phyloP scores from a whole-genome alignment of 2,329 filamentous ascomycete genomes.

The Epichloe aotearoae region DNA sequence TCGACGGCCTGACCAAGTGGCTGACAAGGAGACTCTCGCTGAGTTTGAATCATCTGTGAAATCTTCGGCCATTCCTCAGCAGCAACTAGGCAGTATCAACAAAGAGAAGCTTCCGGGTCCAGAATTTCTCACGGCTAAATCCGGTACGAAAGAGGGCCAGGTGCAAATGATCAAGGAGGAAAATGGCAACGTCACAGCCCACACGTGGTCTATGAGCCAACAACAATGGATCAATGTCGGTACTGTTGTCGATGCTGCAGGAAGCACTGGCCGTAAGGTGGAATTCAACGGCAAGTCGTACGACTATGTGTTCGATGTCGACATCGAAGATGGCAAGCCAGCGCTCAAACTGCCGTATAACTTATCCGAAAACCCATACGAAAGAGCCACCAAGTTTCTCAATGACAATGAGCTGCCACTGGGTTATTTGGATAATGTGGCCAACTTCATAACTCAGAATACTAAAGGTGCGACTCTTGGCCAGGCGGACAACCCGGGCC shows the following conservation, averaged over 20 bases:
- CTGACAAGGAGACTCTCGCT: conserved; percentile 52
- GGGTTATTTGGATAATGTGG: conserved; percentile 79
- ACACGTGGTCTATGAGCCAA: conserved; percentile 66
- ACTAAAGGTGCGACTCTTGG: conserved; percentile 80
- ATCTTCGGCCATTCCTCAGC: conserved; percentile 73
- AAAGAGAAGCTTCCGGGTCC: conserved; percentile 85
- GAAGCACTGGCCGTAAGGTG: conserved; percentile 66
- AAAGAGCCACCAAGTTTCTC: conserved; percentile 82
- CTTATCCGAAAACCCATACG: conserved; percentile 81
- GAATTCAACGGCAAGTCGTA: conserved; percentile 76
- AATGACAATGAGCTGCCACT: conserved; percentile 78
- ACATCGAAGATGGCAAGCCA: conserved; percentile 89
- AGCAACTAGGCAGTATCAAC: conserved; percentile 72
- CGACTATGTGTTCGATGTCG: conserved; percentile 93
- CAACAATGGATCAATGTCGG: conserved; percentile 77
- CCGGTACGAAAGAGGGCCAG: conserved; percentile 91
- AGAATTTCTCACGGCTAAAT: conserved; percentile 69
- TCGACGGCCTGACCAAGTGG: conserved; percentile 53
- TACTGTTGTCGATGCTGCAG: conserved; percentile 84
- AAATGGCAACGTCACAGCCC: conserved; percentile 71
- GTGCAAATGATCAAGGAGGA: conserved; percentile 80
- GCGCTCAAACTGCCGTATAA: conserved; percentile 92
- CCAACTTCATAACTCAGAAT: conserved; percentile 83
- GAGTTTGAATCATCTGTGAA: conserved; percentile 75
- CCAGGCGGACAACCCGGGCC: conserved; percentile 35